Evolutionary conservation across 805 yeast genomes (phyloP), one percentile per base, ranked within the genome.

Genomic region (Candida chauliodis): DNA sequence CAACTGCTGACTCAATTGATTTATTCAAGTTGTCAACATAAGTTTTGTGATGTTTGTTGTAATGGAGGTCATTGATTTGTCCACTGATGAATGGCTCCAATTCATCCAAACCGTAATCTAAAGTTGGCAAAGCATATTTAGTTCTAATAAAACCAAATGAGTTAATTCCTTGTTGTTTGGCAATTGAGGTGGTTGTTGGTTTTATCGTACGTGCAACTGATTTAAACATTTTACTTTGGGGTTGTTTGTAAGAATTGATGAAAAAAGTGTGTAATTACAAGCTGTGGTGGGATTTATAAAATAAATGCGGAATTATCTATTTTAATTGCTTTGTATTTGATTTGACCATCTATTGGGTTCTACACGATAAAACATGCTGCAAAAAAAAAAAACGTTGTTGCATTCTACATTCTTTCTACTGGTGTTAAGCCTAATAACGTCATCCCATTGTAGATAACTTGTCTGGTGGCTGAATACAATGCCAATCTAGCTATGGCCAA

Each of bases 401-500:
- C 19, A 17, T 18, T 36, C 66, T 73, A 91, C 98, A 91, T 91
- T 78, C 98, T 83, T 54, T 91, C 96, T 45, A 93, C 98, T n/a
- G 99, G 98, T 31, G 97, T 89, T 59, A 93, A 75, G 41, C 97
- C 96, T 55, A 93, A 71, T 56, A 93, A 69, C 32, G 71, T 70
- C 89, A 93, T 81, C 71, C 97, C 99, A 56, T 89, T 90, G 66
- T 72, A 72, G 51, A 93, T 72, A 9, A 88, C 95, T 67, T 84
- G 95, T 66, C 90, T 81, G 37, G 96, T 96, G 47, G 96, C 73
- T 37, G 83, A 73, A 63, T 90, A 93, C 48, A 93, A 75, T 3
- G 98, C 96, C 63, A 91, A 73, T 67, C 98, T 84, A 21, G 98
- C 96, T 41, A 75, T 61, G 38, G 97, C 91, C 54, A 93, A 71